Conservation (phyloP, 2,329 filamentous ascomycete genomes). For the Cytospora piceicola region DNA sequence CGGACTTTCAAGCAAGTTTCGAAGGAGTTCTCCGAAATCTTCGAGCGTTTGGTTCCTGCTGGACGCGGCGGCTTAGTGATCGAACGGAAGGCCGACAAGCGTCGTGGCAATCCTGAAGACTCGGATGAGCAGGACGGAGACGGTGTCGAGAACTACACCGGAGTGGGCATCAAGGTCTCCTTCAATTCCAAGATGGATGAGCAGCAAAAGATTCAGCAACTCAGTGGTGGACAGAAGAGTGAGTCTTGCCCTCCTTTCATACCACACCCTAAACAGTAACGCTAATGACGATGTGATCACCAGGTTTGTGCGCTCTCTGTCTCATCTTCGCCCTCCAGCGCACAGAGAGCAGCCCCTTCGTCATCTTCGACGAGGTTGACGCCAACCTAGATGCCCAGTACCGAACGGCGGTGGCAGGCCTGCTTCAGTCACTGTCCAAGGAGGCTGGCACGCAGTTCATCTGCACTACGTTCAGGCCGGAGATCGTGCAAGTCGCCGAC, state of each 20-base stretch:
- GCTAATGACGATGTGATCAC: slow-evolving; percentile 7
- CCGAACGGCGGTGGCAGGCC: slow-evolving; percentile 88
- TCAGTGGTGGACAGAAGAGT: slow-evolving; percentile 98
- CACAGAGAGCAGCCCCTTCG: slow-evolving; percentile 96
- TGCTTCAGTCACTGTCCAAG: slow-evolving; percentile 77
- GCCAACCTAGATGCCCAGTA: slow-evolving; percentile 98
- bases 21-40: slow-evolving; percentile 88
- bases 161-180: slow-evolving; percentile 94
- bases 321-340: slow-evolving; percentile 99
- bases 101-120: slow-evolving; percentile 62
- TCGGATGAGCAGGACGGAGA: slow-evolving; percentile 71
- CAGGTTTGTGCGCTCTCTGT: slow-evolving; percentile 92
- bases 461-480: slow-evolving; percentile 96
- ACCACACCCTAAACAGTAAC: not conserved
- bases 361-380: slow-evolving; percentile 98
- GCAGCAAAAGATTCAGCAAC: slow-evolving; percentile 95
- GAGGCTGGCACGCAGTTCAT: slow-evolving; percentile 81
- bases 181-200: slow-evolving; percentile 98
- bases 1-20: slow-evolving; percentile 98
- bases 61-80: slow-evolving; percentile 92
- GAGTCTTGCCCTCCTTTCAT: slow-evolving; percentile 43
- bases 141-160: slow-evolving; percentile 90
- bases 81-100: slow-evolving; percentile 82
- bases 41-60: slow-evolving; percentile 92
- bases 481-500: slow-evolving; percentile 93